These are phyloP conservation scores for Marasmius sp. DNA, from an alignment of 1,284 basidiomycete genomes.

Conservation along the genomic window DNA sequence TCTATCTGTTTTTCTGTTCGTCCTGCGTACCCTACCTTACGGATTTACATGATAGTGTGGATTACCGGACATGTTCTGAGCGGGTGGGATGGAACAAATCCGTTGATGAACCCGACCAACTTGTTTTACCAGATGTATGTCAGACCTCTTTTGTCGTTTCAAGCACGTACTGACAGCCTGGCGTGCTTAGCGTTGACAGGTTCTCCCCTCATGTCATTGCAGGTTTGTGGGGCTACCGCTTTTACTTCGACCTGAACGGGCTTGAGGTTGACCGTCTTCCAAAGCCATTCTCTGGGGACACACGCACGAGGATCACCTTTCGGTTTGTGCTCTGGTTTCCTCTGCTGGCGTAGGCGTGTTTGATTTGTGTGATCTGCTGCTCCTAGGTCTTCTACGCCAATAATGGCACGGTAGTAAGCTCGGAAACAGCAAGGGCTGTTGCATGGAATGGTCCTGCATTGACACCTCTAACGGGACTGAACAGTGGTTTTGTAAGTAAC, in stretches of 20 bases:
- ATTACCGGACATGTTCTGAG: slow-evolving; percentile 77
- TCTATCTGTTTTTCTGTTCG: slow-evolving; percentile 21
- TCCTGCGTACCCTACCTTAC: not conserved
- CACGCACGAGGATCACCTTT: slow-evolving; percentile 79
- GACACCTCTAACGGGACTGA: slow-evolving; percentile 73
- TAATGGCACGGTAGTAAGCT: slow-evolving; percentile 64
- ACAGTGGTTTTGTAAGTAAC: slow-evolving; percentile 59
- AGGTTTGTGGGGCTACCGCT: slow-evolving; percentile 39
- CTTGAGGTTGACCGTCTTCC: slow-evolving; percentile 7
- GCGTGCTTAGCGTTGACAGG: slow-evolving; percentile 65
- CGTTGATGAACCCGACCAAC: slow-evolving; percentile 60
- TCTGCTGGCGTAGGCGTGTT: not conserved
- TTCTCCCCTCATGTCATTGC: slow-evolving; percentile 81
- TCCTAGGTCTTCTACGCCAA: slow-evolving; percentile 72
- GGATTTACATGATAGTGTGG: slow-evolving; percentile 53
- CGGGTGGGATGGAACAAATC: slow-evolving; percentile 76
- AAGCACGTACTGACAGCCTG: not conserved
- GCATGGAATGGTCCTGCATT: slow-evolving; percentile 75
- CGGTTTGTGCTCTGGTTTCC: slow-evolving; percentile 37
- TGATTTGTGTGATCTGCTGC: not conserved
- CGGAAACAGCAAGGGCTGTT: slow-evolving; percentile 53
- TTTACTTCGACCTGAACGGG: not conserved
- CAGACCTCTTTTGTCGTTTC: slow-evolving; percentile 1
- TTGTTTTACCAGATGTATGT: slow-evolving; percentile 71
- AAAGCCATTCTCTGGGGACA: slow-evolving; percentile 79